Evolutionary conservation across 2,329 filamentous ascomycete species (phyloP), one percentile per base, ranked within the genome.

Genomic region (Colletotrichum sp.): DNA sequence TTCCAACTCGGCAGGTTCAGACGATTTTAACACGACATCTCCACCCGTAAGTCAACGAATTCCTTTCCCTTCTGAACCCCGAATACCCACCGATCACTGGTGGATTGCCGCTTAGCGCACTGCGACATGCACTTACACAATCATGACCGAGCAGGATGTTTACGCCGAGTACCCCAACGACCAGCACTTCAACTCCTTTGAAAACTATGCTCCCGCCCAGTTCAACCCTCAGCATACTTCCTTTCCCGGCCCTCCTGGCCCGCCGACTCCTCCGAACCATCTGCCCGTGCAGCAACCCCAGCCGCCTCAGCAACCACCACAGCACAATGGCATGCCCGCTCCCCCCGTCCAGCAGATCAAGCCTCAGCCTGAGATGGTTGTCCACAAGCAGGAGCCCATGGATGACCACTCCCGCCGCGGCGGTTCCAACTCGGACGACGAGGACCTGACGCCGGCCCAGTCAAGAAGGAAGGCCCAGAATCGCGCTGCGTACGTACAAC

Each of bases 381-480:
- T 74, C 16, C 65, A 73, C 72, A 87, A 88, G 78, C 76, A 81
- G 52, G 89, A 90, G 63, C 79, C 82, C 12, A 72, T 79, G 43
- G 86, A 85, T 43, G 85, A 87, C 39, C 80, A 80, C 71, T 68
- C 66, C n/a, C 81, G 81, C 36, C 83, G 81, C 52, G 83, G 80
- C 28, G 89, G 86, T 21, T 89, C 87, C 21, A 90, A 90, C 80
- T 91, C 91, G 48, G 90, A 91, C 13, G 90, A 90, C 32, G 90
- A 90, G 61, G 85, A 88, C 67, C 71, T 91, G 80, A 92, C 89
- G 26, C 90, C 90, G 1, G 90, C 90, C 7, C 90, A 92, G 80
- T 90, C 89, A 13, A 86, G 89, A 79, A 87, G 91, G 76, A 92
- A 92, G 81, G 90, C 90, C 60, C 91, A 92, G 82, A 92, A 92